A percentile compares a stretch with the other conserved stretches of the same genome.
Conservation (phyloP, 108 stramenopile genomes). For the Pseudonitzschia multiseries region DNA sequence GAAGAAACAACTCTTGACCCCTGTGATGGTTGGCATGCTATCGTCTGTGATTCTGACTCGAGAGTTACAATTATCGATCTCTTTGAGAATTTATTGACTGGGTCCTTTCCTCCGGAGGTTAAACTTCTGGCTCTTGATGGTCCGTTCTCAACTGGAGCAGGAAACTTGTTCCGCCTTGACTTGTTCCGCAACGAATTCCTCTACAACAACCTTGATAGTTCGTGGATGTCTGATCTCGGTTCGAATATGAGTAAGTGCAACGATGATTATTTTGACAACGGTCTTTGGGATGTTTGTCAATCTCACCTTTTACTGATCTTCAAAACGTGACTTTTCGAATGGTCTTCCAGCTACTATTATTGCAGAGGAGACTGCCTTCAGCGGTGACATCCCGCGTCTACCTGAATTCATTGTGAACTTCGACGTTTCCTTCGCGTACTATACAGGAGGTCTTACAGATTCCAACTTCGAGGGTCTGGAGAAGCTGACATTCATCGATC, state of each 20-base stretch:
- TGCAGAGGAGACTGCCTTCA: conserved; percentile 28
- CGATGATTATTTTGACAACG: background rate
- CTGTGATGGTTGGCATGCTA: conserved; percentile 24
- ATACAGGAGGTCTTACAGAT: conserved; percentile 27
- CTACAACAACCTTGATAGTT: conserved; percentile 23
- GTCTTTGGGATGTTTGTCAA: background rate
- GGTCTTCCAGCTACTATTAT: background rate
- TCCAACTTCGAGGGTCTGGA: conserved; percentile 18
- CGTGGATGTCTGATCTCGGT: conserved; percentile 33
- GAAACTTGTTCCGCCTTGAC: conserved; percentile 34
- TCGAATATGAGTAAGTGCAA: conserved; percentile 34
- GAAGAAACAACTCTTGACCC: conserved; percentile 19
- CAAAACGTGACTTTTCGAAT: background rate
- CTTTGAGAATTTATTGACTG: conserved; percentile 39
- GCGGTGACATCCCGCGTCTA: conserved; percentile 27
- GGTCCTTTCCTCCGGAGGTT: conserved; percentile 38
- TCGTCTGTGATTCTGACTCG: conserved; percentile 27
- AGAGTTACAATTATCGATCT: conserved; percentile 21
- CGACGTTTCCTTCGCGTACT: conserved; percentile 23
- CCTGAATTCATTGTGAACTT: conserved; percentile 25
- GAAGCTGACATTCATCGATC: conserved; percentile 22
- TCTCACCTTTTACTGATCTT: background rate
- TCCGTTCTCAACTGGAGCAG: conserved; percentile 30
- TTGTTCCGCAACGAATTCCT: conserved; percentile 28
- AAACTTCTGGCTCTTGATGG: conserved; percentile 29